Percentiles rank a stretch among this genome's conserved stretches.
phyloP scores from a whole-genome alignment of 352 stramenopile species.

The Elongisporangium prolatum region DNA sequence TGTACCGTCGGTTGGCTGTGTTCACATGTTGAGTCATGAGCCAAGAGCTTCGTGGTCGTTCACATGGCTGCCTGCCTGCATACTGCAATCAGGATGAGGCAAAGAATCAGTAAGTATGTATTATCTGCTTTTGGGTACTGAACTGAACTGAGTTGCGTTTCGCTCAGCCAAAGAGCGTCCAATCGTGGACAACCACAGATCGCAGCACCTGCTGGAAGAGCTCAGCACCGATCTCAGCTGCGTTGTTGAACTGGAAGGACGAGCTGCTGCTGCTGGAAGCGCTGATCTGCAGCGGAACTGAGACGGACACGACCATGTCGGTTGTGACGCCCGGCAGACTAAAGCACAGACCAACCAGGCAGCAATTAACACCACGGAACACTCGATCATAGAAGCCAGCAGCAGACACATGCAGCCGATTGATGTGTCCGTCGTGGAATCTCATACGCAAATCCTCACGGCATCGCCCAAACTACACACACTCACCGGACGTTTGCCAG shows the following conservation, averaged over 20 bases:
- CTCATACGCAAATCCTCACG: no score
- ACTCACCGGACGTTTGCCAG: slow-evolving; percentile 60
- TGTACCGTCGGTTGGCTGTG: no score
- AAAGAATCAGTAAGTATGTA: no score
- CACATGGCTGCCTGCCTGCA: no score
- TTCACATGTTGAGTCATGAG: no score
- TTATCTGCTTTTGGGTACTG: no score
- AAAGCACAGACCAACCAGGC: not conserved
- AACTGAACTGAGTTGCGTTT: not conserved
- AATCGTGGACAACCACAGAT: slow-evolving; percentile 68
- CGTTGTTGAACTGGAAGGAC: slow-evolving; percentile 62
- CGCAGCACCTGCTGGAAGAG: slow-evolving; percentile 75
- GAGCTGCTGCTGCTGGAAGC: slow-evolving; percentile 64
- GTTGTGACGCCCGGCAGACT: slow-evolving; percentile 68
- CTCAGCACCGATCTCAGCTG: slow-evolving; percentile 51
- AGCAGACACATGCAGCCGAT: no score
- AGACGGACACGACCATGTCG: slow-evolving; percentile 80
- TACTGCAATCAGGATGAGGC: no score
- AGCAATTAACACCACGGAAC: not conserved
- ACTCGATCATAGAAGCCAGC: not conserved
- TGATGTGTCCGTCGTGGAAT: no score
- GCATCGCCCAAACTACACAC: not conserved
- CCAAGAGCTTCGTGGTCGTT: no score
- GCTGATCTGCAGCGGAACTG: slow-evolving; percentile 70
- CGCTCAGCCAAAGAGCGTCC: slow-evolving; percentile 46